Evolutionary conservation across 768 basidiomycete species (phyloP).

Genomic region (Podaxis rugospora): DNA sequence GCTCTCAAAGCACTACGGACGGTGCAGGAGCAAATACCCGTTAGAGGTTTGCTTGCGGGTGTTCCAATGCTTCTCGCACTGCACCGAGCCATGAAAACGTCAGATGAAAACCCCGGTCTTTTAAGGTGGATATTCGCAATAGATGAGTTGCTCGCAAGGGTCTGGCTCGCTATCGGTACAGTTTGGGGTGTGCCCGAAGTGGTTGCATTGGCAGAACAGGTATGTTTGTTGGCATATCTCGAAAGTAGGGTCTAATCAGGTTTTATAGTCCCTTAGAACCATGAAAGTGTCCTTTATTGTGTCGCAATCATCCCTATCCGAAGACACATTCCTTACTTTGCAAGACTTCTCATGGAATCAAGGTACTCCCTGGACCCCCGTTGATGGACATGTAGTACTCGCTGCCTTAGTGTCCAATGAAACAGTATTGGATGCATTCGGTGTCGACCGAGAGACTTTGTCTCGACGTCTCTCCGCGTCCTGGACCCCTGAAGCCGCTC

Average conservation of each 20-base stretch:
- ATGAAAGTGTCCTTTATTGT: slow-evolving; percentile 9
- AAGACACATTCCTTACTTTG: slow-evolving; percentile 10
- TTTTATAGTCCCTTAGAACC: slow-evolving; percentile 8
- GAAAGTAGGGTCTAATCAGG: slow-evolving; percentile 13
- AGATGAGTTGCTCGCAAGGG: slow-evolving; percentile 55
- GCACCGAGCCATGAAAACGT: slow-evolving; percentile 44
- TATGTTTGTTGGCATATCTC: slow-evolving; percentile 23
- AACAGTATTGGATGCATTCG: slow-evolving; percentile 58
- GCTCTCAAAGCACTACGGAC: slow-evolving; percentile 63
- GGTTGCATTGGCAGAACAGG: slow-evolving; percentile 49
- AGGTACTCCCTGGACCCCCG: slow-evolving; percentile 8
- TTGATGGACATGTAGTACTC: slow-evolving; percentile 35
- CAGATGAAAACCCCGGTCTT: slow-evolving; percentile 34
- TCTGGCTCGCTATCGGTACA: slow-evolving; percentile 67
- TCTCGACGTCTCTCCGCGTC: slow-evolving; percentile 45
- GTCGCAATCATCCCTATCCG: not conserved
- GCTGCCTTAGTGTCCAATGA: slow-evolving; percentile 46
- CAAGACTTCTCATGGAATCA: slow-evolving; percentile 11
- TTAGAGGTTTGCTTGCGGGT: slow-evolving; percentile 70
- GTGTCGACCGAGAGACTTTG: slow-evolving; percentile 54
- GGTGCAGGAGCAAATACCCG: slow-evolving; percentile 69
- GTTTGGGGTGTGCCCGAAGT: slow-evolving; percentile 66
- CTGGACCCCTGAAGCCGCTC: slow-evolving; percentile 76
- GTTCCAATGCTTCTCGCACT: slow-evolving; percentile 85
- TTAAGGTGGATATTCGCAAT: slow-evolving; percentile 47